Evolutionary conservation across 1,284 basidiomycete genomes (phyloP).

Genomic region (Trametes hirsuta): DNA sequence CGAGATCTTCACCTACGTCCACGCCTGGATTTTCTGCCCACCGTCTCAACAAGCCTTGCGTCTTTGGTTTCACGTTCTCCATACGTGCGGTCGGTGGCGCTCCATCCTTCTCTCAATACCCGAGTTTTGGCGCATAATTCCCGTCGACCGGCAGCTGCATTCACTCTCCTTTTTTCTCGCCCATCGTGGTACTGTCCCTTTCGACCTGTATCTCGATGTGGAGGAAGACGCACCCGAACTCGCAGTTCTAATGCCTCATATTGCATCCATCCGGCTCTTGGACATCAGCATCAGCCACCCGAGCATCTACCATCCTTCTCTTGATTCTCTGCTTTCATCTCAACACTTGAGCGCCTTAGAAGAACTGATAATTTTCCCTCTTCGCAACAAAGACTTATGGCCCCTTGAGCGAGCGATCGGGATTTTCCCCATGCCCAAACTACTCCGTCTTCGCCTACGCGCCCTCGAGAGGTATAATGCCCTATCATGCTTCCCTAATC

Average conservation of each 20-base stretch:
- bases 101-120: background rate
- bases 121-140: background rate
- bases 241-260: background rate
- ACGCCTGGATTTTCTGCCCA: background rate
- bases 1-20: background rate
- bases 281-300: background rate
- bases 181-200: background rate
- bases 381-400: too few relatives aligned
- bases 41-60: background rate
- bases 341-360: too few relatives aligned
- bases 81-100: background rate
- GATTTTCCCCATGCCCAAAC: too few relatives aligned
- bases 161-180: background rate
- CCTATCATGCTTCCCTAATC: background rate
- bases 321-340: background rate
- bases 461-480: background rate
- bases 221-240: background rate
- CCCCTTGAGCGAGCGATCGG: too few relatives aligned
- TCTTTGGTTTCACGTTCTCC: background rate
- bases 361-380: too few relatives aligned
- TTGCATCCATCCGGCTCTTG: background rate
- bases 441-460: background rate
- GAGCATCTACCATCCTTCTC: background rate
- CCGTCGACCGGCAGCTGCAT: background rate
- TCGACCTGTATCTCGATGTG: background rate